These are phyloP conservation scores for Cryptosporidium sp. DNA, from an alignment of 169 alveolate genomes.

Conservation along the genomic window DNA sequence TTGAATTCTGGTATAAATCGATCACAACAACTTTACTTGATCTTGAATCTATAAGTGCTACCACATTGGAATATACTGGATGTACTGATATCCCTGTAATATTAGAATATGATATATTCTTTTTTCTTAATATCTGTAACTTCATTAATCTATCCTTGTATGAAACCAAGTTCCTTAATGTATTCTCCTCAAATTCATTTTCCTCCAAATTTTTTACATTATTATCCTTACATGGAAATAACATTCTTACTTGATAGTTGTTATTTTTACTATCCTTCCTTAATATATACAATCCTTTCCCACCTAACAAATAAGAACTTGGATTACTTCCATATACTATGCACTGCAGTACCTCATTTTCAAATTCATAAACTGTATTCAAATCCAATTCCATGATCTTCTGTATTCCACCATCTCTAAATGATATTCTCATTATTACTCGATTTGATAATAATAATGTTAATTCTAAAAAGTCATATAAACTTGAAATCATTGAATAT, in stretches of 20 bases:
- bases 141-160: slow-evolving; percentile 33
- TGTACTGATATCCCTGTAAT: slow-evolving; percentile 61
- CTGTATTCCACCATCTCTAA: not conserved
- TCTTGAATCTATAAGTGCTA: slow-evolving; percentile 46
- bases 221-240: slow-evolving; percentile 35
- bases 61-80: slow-evolving; percentile 39
- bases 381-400: not conserved
- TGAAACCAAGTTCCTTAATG: slow-evolving; percentile 29
- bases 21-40: slow-evolving; percentile 49
- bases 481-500: slow-evolving; percentile 31
- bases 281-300: slow-evolving; percentile 37
- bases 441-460: slow-evolving; percentile 38
- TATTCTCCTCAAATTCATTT: not conserved
- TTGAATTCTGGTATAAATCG: slow-evolving; percentile 43
- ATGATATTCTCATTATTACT: slow-evolving; percentile 3
- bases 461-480: slow-evolving; percentile 45
- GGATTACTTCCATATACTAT: slow-evolving; percentile 42
- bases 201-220: not conserved
- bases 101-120: slow-evolving; percentile 40
- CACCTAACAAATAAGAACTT: slow-evolving; percentile 29
- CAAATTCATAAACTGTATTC: slow-evolving; percentile 7
- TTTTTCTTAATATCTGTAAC: slow-evolving; percentile 36
- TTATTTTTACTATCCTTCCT: not conserved
- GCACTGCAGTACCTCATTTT: slow-evolving; percentile 35
- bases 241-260: not conserved